Conservation (phyloP, 192 early-diverging fungal genomes). For the Globomyces pollinis-pini region DNA sequence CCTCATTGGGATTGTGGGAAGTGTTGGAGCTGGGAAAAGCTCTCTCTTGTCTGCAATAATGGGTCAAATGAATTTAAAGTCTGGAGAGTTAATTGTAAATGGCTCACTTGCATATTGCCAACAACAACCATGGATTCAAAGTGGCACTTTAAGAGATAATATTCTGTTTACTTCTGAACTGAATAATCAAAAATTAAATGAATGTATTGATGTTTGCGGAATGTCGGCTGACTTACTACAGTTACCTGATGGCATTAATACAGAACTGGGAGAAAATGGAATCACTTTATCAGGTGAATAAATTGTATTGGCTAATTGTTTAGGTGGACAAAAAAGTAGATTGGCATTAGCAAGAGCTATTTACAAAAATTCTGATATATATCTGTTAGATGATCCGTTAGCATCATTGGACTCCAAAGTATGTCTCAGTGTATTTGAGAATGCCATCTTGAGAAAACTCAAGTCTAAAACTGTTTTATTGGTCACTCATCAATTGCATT, state of each 20-base stretch:
- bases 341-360: conserved; percentile 21
- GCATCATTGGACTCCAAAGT: conserved; percentile 10
- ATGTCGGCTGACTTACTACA: conserved; percentile 69
- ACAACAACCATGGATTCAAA: conserved; percentile 30
- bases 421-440: conserved; percentile 1
- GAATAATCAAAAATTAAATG: neutral
- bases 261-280: conserved; percentile 50
- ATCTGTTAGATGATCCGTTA: conserved; percentile 13
- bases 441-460: conserved; percentile 3
- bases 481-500: conserved; percentile 11
- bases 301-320: conserved; percentile 27
- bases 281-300: conserved; percentile 14
- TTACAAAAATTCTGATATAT: conserved; percentile 19
- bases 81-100: conserved; percentile 38
- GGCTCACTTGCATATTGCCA: conserved; percentile 31
- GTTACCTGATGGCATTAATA: conserved; percentile 63
- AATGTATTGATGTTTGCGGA: conserved; percentile 48
- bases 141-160: conserved; percentile 26
- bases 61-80: conserved; percentile 59
- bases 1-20: conserved; percentile 66
- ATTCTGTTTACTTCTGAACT: conserved; percentile 26
- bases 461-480: conserved; percentile 3
- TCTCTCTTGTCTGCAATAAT: conserved; percentile 66
- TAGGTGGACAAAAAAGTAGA: conserved; percentile 31
- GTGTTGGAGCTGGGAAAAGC: conserved; percentile 71